Evolutionary conservation across 192 early-diverging fungal genomes (phyloP), one percentile per base, ranked within the genome.

Genomic region (Coemansia sp.): DNA sequence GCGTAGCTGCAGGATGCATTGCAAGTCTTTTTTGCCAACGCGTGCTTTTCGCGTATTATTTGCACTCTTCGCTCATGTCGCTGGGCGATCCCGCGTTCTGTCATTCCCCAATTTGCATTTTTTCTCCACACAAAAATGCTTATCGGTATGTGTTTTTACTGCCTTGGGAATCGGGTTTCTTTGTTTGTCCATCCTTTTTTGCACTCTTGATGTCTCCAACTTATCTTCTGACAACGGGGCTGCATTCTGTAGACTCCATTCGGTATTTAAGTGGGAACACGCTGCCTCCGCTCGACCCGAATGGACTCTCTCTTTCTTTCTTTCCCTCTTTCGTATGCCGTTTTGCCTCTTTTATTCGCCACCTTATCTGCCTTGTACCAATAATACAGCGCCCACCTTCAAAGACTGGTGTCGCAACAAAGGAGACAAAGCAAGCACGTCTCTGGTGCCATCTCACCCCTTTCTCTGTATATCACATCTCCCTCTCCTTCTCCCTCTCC

Each of bases 21-120:
- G 54, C 29, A 32, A n/a, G 25, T 56, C 22, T 35, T 35, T 34
- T 29, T 56, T 56, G 54, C 34, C 15, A 34, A 56, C 54, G 54
- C 54, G 54, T 56, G 54, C 14, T 34, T 56, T 56, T 56, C 54
- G 54, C 54, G 54, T 56, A 56, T 56, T 56, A 22, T 56, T 56
- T 4, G 32, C 54, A 35, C 29, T 56, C 9, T 56, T 56, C 4
- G 54, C 13, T 11, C 25, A 56, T 56, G 54, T 56, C 25, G 54
- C 54, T 35, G 25, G 54, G 25, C 54, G 54, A 56, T 56, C 54
- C 54, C 54, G 54, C 54, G 54, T 56, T 56, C 32, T 23, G 48
- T 50, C 54, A 56, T 35, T 56, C 54, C 54, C 34, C 54, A 9
- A 35, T 14, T 17, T 9, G 7, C 15, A 17, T 56, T 14, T 6